phyloP scores from a whole-genome alignment of 805 yeast species.

The Saturnispora bothae region DNA sequence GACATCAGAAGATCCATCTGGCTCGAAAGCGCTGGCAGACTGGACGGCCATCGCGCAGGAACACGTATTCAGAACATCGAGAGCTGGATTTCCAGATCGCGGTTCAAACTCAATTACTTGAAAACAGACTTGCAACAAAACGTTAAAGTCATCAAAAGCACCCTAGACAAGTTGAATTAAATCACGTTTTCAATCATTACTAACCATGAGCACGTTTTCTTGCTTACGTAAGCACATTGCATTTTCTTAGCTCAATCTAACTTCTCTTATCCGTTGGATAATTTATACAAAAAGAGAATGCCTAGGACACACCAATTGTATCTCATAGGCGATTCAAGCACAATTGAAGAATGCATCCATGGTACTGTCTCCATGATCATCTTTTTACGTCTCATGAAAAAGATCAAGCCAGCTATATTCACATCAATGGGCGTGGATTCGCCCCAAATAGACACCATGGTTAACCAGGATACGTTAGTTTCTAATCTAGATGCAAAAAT shows the following conservation, averaged over 20 bases:
- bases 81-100: constrained; percentile 15
- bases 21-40: constrained; percentile 20
- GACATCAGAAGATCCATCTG: constrained; percentile 18
- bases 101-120: constrained; percentile 10
- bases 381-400: constrained; percentile 59
- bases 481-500: constrained; percentile 8
- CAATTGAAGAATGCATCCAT: constrained; percentile 43
- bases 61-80: constrained; percentile 12
- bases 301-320: constrained; percentile 1
- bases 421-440: background rate
- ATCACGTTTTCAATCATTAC: too few relatives aligned
- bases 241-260: too few relatives aligned
- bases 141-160: constrained; percentile 16
- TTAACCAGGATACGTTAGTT: background rate
- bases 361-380: constrained; percentile 59
- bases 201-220: too few relatives aligned
- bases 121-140: constrained; percentile 15
- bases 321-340: constrained; percentile 41
- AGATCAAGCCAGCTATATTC: background rate
- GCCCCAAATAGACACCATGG: background rate
- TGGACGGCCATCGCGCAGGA: constrained; percentile 18
- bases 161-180: constrained; percentile 13
- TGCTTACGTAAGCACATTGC: too few relatives aligned
- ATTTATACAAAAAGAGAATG: background rate
- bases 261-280: too few relatives aligned